These are phyloP conservation scores for Metarhizium album DNA, from an alignment of 2,329 filamentous ascomycete species.

Conservation along the genomic window DNA sequence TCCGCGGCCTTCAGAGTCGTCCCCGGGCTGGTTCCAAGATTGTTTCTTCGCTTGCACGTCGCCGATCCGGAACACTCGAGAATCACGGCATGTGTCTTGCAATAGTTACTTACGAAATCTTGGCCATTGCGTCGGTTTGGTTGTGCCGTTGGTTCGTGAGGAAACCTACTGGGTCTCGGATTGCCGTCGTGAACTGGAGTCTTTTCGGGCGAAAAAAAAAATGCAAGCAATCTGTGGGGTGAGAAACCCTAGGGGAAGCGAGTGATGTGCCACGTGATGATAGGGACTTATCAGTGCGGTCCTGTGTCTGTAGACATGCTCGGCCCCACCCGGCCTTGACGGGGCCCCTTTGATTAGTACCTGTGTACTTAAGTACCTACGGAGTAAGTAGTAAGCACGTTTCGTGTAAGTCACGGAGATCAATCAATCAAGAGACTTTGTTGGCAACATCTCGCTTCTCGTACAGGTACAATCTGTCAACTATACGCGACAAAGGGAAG, in stretches of 20 bases:
- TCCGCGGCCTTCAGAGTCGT: neutral
- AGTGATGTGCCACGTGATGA: slow-evolving; percentile 23
- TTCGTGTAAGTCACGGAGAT: neutral
- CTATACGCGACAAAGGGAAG: neutral
- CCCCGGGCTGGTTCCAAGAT: neutral
- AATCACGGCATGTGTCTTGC: slow-evolving; percentile 11
- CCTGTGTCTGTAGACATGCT: too few relatives aligned
- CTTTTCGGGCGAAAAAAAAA: slow-evolving; percentile 23
- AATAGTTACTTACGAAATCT: slow-evolving; percentile 46
- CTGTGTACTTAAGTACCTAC: too few relatives aligned
- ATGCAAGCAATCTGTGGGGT: slow-evolving; percentile 26
- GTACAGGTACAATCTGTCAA: neutral
- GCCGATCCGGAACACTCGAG: slow-evolving; percentile 6
- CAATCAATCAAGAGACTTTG: neutral
- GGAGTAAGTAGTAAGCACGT: too few relatives aligned
- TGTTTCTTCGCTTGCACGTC: slow-evolving; percentile 13
- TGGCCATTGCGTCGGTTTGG: slow-evolving; percentile 49
- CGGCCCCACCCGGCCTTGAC: neutral
- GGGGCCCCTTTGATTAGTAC: too few relatives aligned
- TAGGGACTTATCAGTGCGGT: slow-evolving; percentile 13
- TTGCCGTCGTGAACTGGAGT: slow-evolving; percentile 24
- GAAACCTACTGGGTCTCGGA: slow-evolving; percentile 26
- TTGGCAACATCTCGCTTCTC: neutral
- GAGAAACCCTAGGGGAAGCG: slow-evolving; percentile 29
- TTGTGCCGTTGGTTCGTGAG: slow-evolving; percentile 30